A percentile compares a stretch with the other conserved stretches of the same genome.
These are phyloP conservation scores for Asclepias syriaca DNA, from an alignment of 257 asterid genomes.

Conservation along the genomic window DNA sequence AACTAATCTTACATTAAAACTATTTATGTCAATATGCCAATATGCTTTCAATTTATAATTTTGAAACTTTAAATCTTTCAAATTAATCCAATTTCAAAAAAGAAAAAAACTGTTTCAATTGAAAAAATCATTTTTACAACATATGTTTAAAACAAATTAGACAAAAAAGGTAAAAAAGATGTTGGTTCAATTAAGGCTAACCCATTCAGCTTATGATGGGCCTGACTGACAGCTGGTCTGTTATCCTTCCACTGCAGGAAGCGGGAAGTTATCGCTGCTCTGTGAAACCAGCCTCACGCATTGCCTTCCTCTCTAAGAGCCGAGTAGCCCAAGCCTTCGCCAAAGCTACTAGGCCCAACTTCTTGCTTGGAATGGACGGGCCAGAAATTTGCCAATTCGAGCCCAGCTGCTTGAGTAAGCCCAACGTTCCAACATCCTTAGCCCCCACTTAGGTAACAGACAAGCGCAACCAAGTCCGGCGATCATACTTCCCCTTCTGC, in stretches of 20 bases:
- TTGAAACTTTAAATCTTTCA: too few relatives aligned
- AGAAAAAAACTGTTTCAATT: too few relatives aligned
- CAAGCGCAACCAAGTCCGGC: slow-evolving; percentile 12
- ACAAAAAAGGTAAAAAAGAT: not conserved
- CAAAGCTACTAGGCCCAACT: not conserved
- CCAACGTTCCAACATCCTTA: not conserved
- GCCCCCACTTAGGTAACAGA: slow-evolving; percentile 13
- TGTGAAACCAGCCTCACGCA: slow-evolving; percentile 23
- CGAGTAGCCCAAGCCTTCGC: not conserved
- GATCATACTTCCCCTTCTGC: fast-evolving
- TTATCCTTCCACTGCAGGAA: slow-evolving; percentile 18
- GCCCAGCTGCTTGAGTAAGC: not conserved
- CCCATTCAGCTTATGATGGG: not conserved
- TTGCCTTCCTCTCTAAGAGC: slow-evolving; percentile 9
- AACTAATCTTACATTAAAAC: too few relatives aligned
- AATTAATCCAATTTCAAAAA: too few relatives aligned
- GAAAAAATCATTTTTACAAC: too few relatives aligned
- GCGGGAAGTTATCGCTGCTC: slow-evolving; percentile 14
- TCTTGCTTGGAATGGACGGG: slow-evolving; percentile 10
- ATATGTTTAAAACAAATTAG: too few relatives aligned
- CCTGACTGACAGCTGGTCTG: not conserved
- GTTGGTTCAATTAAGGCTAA: not conserved
- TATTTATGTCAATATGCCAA: too few relatives aligned
- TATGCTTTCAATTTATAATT: too few relatives aligned
- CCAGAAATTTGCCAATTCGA: not conserved